These are phyloP conservation scores for Leishmania tropica DNA, from an alignment of 208 protist species.

Conservation along the genomic window DNA sequence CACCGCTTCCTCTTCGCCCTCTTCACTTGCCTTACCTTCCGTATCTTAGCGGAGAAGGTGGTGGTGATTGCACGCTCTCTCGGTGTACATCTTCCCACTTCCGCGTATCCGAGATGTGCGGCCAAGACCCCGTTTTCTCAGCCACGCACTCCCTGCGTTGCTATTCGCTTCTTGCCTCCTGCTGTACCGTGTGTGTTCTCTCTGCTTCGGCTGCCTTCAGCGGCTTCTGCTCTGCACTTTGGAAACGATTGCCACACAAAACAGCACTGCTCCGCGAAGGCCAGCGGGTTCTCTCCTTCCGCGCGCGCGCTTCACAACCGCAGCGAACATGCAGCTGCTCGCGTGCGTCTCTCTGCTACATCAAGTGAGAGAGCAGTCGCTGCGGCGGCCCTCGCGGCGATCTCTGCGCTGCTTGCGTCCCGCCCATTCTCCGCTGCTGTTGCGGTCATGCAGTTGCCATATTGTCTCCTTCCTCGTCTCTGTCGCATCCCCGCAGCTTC, in stretches of 20 bases:
- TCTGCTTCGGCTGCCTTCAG: neutral
- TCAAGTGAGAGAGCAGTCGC: neutral
- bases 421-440: neutral
- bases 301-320: neutral
- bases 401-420: neutral
- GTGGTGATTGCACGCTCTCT: neutral
- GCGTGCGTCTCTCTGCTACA: neutral
- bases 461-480: neutral
- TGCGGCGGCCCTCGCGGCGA: neutral
- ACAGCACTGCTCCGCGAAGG: neutral
- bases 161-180: neutral
- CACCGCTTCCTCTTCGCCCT: neutral
- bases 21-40: neutral
- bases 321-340: neutral
- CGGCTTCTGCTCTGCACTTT: neutral
- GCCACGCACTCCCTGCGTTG: neutral
- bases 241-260: neutral
- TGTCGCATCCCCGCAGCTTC: neutral
- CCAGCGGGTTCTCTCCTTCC: neutral
- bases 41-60: neutral
- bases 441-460: neutral
- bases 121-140: neutral
- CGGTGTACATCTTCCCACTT: neutral
- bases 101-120: neutral
- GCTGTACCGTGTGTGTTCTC: neutral